Percentiles rank a stretch among this genome's conserved stretches.
Evolutionary conservation across 441 rosid species (phyloP).

Genomic region (Populus trichocarpa): DNA sequence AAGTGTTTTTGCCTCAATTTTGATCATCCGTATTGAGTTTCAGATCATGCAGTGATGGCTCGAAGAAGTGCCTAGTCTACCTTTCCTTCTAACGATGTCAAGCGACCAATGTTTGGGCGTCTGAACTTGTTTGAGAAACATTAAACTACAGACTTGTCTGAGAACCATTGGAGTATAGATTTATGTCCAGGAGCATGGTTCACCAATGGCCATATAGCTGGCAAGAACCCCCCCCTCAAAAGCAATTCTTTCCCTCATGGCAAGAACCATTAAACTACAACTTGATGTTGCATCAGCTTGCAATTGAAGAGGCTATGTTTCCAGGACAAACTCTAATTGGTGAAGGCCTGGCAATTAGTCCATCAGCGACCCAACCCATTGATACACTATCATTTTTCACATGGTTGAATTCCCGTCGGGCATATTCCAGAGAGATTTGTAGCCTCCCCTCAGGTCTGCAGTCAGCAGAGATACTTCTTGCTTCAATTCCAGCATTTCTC

Average conservation of each 20-base stretch:
- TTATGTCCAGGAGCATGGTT: background rate
- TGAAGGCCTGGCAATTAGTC: conserved; percentile 87
- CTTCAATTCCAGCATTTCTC: conserved; percentile 78
- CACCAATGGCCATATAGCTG: background rate
- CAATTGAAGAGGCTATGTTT: conserved; percentile 22
- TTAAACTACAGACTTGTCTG: background rate
- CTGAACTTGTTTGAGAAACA: too few relatives aligned
- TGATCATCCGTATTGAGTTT: background rate
- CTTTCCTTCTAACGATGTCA: background rate
- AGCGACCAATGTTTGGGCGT: background rate
- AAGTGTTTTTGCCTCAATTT: background rate
- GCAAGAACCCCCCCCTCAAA: background rate
- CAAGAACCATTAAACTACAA: too few relatives aligned
- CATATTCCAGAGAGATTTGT: conserved; percentile 75
- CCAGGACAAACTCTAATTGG: conserved; percentile 56
- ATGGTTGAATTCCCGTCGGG: conserved; percentile 73
- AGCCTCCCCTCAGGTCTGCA: conserved; percentile 75
- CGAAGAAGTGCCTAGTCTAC: background rate
- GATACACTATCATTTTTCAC: conserved; percentile 65
- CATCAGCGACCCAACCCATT: conserved; percentile 77
- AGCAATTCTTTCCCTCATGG: background rate
- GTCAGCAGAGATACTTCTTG: conserved; percentile 49
- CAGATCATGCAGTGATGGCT: background rate
- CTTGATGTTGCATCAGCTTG: conserved; percentile 12
- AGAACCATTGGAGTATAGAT: background rate